Conservation (phyloP, 1,284 basidiomycete species). For the Baeospora myosura region DNA sequence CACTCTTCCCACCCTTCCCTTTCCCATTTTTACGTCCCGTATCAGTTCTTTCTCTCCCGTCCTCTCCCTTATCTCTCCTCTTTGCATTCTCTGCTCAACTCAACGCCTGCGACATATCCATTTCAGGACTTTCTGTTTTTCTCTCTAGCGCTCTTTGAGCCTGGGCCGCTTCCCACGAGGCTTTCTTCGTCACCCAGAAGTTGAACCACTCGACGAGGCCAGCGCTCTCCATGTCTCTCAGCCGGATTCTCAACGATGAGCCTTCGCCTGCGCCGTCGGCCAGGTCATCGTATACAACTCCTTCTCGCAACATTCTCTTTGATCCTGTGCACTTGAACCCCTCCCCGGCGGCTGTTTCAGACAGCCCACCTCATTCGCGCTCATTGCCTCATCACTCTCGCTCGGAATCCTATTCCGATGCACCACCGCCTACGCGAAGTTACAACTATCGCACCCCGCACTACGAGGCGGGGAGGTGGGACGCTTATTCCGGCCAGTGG, state of each 20-base stretch:
- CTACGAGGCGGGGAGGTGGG: background rate
- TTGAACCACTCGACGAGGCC: no score
- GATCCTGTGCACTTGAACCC: constrained; percentile 17
- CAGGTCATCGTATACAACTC: constrained; percentile 18
- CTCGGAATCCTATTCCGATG: constrained; percentile 3
- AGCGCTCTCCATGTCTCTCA: constrained; percentile 51
- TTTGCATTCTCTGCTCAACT: no score
- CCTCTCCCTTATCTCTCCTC: no score
- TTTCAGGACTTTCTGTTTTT: no score
- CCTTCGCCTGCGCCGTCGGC: constrained; percentile 29
- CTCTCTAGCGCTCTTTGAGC: no score
- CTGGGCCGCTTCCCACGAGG: no score
- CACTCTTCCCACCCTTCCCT: no score
- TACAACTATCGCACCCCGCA: constrained; percentile 1
- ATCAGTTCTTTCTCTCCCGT: no score
- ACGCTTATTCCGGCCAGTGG: background rate
- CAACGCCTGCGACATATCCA: no score
- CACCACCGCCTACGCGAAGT: constrained; percentile 1
- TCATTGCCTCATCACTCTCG: constrained; percentile 4
- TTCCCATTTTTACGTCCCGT: no score
- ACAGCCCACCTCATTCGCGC: constrained; percentile 1
- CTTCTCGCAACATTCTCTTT: constrained; percentile 19
- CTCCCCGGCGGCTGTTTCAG: constrained; percentile 1
- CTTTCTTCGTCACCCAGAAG: no score
- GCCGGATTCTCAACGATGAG: constrained; percentile 69